Evolutionary conservation across 169 alveolate genomes (phyloP).

Genomic region (Plasmodium sp.): DNA sequence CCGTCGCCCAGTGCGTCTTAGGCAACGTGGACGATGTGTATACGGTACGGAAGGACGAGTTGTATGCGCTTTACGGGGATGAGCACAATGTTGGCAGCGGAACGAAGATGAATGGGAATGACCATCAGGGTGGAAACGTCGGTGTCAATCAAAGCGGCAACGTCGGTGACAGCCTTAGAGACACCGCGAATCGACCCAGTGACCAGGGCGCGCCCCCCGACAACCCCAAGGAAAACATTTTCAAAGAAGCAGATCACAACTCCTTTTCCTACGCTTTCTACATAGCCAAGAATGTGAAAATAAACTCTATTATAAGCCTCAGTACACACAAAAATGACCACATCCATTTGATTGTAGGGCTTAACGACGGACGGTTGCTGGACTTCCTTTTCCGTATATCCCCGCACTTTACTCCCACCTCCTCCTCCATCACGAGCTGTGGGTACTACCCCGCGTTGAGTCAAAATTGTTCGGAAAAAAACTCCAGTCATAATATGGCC

Average conservation of each 20-base stretch:
- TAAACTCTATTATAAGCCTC: constrained; percentile 39
- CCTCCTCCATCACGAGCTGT: not conserved
- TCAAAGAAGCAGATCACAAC: constrained; percentile 18
- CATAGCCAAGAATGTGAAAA: constrained; percentile 48
- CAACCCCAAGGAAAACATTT: constrained; percentile 40
- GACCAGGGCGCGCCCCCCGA: not conserved
- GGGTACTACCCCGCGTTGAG: not conserved
- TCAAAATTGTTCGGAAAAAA: constrained; percentile 9
- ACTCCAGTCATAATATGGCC: not conserved
- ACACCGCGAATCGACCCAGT: not conserved
- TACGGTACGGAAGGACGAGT: constrained; percentile 12
- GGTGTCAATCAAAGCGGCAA: not conserved
- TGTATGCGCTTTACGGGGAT: constrained; percentile 51
- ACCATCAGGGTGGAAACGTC: not conserved
- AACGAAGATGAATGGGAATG: not conserved
- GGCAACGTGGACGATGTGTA: constrained; percentile 68
- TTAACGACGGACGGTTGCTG: constrained; percentile 33
- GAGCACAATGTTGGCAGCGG: not conserved
- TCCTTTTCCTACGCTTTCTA: constrained; percentile 62
- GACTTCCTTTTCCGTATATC: constrained; percentile 17
- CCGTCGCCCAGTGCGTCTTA: not conserved
- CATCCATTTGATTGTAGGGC: constrained; percentile 29
- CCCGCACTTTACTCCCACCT: constrained; percentile 5
- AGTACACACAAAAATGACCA: constrained; percentile 30
- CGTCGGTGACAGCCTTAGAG: not conserved